A percentile compares a stretch with the other conserved stretches of the same genome.
Conservation (phyloP, 139 green algal genomes). For the Nannochloris sp. region DNA sequence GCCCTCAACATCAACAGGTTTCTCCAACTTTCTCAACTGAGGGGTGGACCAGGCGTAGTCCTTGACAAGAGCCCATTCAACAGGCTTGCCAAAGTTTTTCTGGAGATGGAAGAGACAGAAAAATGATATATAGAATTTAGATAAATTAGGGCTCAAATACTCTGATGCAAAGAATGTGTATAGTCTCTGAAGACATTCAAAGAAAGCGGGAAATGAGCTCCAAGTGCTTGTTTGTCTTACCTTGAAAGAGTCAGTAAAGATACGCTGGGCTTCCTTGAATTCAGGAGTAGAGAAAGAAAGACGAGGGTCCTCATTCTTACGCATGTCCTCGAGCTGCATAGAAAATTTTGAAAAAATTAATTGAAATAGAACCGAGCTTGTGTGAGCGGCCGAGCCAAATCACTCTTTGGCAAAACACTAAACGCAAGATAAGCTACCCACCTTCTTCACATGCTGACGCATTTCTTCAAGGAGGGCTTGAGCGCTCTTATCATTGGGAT, state of each 20-base stretch:
- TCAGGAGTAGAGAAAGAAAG: slow-evolving; percentile 90
- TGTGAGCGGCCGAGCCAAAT: background rate
- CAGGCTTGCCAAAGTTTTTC: slow-evolving; percentile 86
- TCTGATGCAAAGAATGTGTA: background rate
- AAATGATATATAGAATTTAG: background rate
- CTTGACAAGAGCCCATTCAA: slow-evolving; percentile 86
- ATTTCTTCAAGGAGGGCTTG: slow-evolving; percentile 80
- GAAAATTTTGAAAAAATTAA: background rate
- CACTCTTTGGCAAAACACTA: too few species aligned
- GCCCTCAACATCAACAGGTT: slow-evolving; percentile 62
- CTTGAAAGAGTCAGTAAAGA: slow-evolving; percentile 90
- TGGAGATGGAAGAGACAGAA: slow-evolving; percentile 41
- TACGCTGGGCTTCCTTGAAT: slow-evolving; percentile 86
- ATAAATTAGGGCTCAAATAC: background rate
- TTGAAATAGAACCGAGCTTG: too few species aligned
- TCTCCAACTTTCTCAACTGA: slow-evolving; percentile 64
- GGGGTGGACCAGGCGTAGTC: slow-evolving; percentile 72
- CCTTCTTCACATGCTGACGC: slow-evolving; percentile 79
- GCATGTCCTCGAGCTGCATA: slow-evolving; percentile 71
- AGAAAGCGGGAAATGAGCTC: background rate
- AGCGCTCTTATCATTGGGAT: slow-evolving; percentile 65
- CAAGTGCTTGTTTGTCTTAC: slow-evolving; percentile 19
- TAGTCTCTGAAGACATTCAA: background rate
- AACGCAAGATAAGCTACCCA: background rate
- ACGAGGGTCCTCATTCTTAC: slow-evolving; percentile 79